Conservation (phyloP, 2,329 filamentous ascomycete species). For the Chrysosporium queenslandicum region DNA sequence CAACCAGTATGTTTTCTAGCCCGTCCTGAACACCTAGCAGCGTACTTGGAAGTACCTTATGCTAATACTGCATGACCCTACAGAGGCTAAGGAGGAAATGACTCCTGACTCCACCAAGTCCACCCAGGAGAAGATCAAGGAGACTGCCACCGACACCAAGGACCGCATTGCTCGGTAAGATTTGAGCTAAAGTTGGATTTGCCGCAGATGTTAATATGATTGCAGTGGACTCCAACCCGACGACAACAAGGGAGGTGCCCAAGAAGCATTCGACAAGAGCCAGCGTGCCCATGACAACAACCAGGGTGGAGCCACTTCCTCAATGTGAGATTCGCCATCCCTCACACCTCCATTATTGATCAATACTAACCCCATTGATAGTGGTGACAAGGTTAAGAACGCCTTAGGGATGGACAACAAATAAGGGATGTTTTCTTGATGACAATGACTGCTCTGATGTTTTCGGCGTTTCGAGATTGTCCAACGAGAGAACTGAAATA, state of each 20-base stretch:
- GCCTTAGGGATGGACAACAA: constrained; percentile 30
- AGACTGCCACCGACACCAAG: constrained; percentile 45
- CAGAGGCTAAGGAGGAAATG: constrained; percentile 47
- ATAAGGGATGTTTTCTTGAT: constrained; percentile 3
- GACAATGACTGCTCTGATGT: constrained; percentile 1
- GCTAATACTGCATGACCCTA: constrained; percentile 22
- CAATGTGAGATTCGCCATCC: constrained; percentile 29
- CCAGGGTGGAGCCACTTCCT: constrained; percentile 29
- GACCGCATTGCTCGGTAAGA: constrained; percentile 46
- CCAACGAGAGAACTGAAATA: neutral
- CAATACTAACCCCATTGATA: constrained; percentile 15
- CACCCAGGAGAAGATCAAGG: constrained; percentile 49
- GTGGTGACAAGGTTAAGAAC: constrained; percentile 38
- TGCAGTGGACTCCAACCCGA: constrained; percentile 42
- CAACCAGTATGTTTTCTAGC: constrained; percentile 34
- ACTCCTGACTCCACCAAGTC: constrained; percentile 54
- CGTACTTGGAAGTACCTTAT: neutral
- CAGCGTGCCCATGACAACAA: constrained; percentile 39
- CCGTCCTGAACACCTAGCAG: neutral
- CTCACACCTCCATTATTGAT: neutral
- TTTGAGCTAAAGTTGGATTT: neutral
- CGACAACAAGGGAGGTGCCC: constrained; percentile 44
- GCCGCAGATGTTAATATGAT: neutral
- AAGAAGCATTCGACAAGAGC: constrained; percentile 44
- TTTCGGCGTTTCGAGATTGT: constrained; percentile 9